Conservation (phyloP, 2,329 filamentous ascomycete genomes). For the Diaporthe sp. region DNA sequence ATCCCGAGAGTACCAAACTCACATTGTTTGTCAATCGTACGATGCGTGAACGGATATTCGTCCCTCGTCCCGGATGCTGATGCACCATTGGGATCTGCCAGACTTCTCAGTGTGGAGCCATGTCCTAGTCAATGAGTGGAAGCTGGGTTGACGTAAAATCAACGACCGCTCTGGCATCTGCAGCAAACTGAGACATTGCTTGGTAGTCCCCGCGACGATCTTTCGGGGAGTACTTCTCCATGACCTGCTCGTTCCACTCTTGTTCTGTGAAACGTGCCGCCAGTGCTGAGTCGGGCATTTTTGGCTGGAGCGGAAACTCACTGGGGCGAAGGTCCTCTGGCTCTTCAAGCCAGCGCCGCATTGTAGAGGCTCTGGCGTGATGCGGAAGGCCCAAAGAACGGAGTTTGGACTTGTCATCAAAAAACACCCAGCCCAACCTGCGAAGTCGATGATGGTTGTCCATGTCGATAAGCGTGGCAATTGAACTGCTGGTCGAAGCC, state of each 20-base stretch:
- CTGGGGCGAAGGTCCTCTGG: no score
- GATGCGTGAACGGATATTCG: background rate
- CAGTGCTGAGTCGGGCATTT: background rate
- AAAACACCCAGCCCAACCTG: background rate
- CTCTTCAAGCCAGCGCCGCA: rapidly evolving
- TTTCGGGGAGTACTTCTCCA: background rate
- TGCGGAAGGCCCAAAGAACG: background rate
- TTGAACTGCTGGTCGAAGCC: background rate
- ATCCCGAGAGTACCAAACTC: no score
- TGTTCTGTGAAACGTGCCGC: background rate
- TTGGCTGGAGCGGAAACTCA: no score
- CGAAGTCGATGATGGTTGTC: background rate
- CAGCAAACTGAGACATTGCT: background rate
- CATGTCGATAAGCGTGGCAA: rapidly evolving
- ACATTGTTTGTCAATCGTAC: no score
- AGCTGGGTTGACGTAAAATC: background rate
- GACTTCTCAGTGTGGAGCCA: background rate
- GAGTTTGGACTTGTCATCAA: background rate
- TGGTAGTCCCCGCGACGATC: background rate
- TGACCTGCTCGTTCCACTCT: background rate
- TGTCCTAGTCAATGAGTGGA: background rate
- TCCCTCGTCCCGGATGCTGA: background rate
- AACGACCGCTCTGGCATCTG: background rate
- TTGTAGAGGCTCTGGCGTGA: background rate
- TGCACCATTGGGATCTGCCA: background rate